A percentile compares a stretch with the other conserved stretches of the same genome.
Evolutionary conservation across 257 asterid genomes (phyloP).

Genomic region (Penstemon davidsonii): DNA sequence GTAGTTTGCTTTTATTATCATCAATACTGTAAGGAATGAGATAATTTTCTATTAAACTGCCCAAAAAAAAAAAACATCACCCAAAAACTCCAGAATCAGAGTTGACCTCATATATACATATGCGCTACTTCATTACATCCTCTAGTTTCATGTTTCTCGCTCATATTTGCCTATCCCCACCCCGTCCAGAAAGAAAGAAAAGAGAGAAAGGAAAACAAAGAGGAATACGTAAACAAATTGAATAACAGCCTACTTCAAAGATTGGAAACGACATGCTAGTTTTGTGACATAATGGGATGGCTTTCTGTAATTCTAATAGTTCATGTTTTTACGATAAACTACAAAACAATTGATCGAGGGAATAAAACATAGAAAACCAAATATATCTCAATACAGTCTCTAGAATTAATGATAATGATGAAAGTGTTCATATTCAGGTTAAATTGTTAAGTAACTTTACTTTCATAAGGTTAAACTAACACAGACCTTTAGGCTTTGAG

Average conservation of each 20-base stretch:
- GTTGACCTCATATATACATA: constrained; percentile 6
- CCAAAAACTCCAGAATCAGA: constrained; percentile 12
- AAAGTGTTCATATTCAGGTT: background rate
- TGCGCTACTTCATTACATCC: background rate
- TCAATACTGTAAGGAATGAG: background rate
- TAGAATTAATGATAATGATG: background rate
- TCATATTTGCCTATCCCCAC: background rate
- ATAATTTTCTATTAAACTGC: background rate
- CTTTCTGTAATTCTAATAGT: background rate
- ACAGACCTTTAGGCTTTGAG: constrained; percentile 70
- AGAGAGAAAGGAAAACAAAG: background rate
- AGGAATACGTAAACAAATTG: background rate
- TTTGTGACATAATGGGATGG: constrained; percentile 6
- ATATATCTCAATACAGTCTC: background rate
- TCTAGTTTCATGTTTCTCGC: background rate
- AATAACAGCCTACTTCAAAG: background rate
- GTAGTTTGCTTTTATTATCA: background rate
- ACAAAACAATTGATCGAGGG: background rate
- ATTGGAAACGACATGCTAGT: background rate
- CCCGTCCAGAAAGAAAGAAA: background rate
- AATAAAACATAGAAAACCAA: background rate
- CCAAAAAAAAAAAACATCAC: background rate
- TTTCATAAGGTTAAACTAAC: constrained; percentile 18
- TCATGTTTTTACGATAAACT: constrained; percentile 2
- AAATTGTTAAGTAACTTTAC: constrained; percentile 11